These are phyloP conservation scores for Trametes sanguinea DNA, from an alignment of 768 basidiomycete genomes.

Conservation along the genomic window DNA sequence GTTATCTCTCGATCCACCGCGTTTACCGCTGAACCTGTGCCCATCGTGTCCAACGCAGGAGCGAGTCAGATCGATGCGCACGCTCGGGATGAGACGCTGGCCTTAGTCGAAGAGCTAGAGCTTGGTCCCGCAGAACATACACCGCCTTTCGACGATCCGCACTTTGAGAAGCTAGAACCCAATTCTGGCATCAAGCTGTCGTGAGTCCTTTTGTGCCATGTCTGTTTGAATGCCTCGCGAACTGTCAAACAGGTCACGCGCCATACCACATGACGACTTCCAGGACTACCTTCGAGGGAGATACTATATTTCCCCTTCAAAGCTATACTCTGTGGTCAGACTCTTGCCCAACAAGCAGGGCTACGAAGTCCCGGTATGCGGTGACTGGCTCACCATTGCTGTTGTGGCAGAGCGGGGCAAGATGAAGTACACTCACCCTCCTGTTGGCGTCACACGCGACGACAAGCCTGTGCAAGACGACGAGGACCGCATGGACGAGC, in stretches of 20 bases:
- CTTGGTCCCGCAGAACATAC: conserved; percentile 79
- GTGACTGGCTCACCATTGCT: conserved; percentile 95
- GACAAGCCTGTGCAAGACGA: conserved; percentile 41
- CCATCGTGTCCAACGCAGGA: conserved; percentile 5
- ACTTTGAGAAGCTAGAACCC: conserved; percentile 82
- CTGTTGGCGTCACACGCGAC: conserved; percentile 50
- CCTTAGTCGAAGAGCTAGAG: conserved; percentile 73
- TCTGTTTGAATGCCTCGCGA: neutral
- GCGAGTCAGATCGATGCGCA: neutral
- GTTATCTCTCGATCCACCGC: conserved; percentile 27
- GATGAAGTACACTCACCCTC: conserved; percentile 70
- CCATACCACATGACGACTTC: conserved; percentile 71
- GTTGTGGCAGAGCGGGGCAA: conserved; percentile 91
- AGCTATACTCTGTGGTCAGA: conserved; percentile 82
- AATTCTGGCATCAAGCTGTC: conserved; percentile 84
- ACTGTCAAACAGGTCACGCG: conserved; percentile 58
- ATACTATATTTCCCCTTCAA: conserved; percentile 87
- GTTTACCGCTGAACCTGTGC: conserved; percentile 23
- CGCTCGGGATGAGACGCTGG: conserved; percentile 60
- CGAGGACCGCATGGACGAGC: conserved; percentile 24
- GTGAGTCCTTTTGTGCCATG: conserved; percentile 45
- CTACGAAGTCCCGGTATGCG: conserved; percentile 88
- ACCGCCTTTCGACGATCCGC: conserved; percentile 69
- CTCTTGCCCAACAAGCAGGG: conserved; percentile 76
- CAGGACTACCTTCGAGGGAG: conserved; percentile 81